Conservation (phyloP, 2,329 filamentous ascomycete genomes). For the Paraphoma chrysanthemicola region DNA sequence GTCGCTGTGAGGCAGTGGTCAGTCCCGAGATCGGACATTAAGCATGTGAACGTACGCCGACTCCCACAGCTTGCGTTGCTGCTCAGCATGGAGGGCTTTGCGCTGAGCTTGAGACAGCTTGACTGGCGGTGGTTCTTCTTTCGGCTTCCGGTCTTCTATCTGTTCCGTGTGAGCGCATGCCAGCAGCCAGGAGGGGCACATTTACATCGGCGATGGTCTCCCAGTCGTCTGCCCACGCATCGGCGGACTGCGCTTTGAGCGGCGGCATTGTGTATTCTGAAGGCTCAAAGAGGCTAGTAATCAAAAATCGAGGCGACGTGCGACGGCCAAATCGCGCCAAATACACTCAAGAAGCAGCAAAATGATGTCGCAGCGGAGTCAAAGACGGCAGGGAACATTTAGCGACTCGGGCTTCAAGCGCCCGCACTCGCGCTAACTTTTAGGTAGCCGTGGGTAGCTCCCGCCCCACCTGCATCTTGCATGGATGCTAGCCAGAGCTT, state of each 20-base stretch:
- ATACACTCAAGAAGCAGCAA: background rate
- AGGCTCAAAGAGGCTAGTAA: background rate
- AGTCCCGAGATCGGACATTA: conserved; percentile 11
- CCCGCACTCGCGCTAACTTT: conserved; percentile 1
- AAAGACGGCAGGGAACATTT: conserved; percentile 2
- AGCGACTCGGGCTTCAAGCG: conserved; percentile 5
- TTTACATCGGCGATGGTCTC: conserved; percentile 76
- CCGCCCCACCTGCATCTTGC: background rate
- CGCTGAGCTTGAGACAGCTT: conserved; percentile 78
- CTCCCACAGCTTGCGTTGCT: conserved; percentile 87
- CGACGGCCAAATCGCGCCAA: background rate
- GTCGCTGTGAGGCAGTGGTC: conserved; percentile 62
- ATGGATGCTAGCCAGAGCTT: background rate
- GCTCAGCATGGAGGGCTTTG: conserved; percentile 79
- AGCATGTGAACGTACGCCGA: conserved; percentile 70
- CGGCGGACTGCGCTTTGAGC: conserved; percentile 54
- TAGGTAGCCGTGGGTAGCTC: background rate
- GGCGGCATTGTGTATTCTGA: conserved; percentile 22
- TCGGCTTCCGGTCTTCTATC: conserved; percentile 49
- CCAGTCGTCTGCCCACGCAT: conserved; percentile 93
- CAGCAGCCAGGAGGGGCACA: conserved; percentile 5
- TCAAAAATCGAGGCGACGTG: background rate
- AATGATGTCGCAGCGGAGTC: background rate
- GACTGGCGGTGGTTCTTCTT: conserved; percentile 43
- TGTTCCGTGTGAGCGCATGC: conserved; percentile 28